Conservation (phyloP, 257 asterid genomes). For the Primulina huaijiensis region DNA sequence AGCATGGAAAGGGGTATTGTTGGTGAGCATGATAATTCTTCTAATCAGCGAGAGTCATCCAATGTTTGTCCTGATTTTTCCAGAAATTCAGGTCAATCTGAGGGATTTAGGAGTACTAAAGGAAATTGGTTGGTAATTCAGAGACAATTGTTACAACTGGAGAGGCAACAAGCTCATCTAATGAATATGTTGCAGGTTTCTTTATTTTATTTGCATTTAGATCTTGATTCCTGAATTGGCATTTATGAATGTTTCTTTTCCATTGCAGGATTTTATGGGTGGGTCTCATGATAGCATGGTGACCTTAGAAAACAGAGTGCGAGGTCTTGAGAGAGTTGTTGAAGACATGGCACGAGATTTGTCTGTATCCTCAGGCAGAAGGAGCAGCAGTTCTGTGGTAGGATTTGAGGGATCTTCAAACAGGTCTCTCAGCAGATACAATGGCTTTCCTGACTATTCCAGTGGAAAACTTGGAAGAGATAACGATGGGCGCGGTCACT, state of each 20-base stretch:
- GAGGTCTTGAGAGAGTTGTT: slow-evolving; percentile 95
- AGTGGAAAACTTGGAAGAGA: slow-evolving; percentile 66
- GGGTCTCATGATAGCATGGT: slow-evolving; percentile 96
- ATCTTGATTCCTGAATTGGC: slow-evolving; percentile 20
- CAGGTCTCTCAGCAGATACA: slow-evolving; percentile 66
- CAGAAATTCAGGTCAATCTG: slow-evolving; percentile 58
- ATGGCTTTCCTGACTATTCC: slow-evolving; percentile 73
- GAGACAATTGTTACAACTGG: slow-evolving; percentile 78
- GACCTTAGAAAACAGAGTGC: slow-evolving; percentile 86
- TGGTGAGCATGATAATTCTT: slow-evolving; percentile 40
- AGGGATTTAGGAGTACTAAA: slow-evolving; percentile 60
- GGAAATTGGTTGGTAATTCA: slow-evolving; percentile 92
- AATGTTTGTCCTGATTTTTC: slow-evolving; percentile 43
- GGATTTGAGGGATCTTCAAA: slow-evolving; percentile 71
- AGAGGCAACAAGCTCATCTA: slow-evolving; percentile 89
- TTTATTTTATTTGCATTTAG: slow-evolving; percentile 19
- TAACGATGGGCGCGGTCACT: slow-evolving; percentile 52
- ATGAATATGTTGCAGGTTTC: slow-evolving; percentile 93
- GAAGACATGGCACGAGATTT: slow-evolving; percentile 96
- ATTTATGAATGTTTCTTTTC: slow-evolving; percentile 26
- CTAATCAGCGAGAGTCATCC: slow-evolving; percentile 58
- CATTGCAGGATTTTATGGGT: slow-evolving; percentile 88
- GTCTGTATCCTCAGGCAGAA: slow-evolving; percentile 76
- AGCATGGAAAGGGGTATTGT: slow-evolving; percentile 43
- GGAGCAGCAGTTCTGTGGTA: slow-evolving; percentile 48